phyloP scores from a whole-genome alignment of 257 asterid species.

The Fraxinus excelsior region DNA sequence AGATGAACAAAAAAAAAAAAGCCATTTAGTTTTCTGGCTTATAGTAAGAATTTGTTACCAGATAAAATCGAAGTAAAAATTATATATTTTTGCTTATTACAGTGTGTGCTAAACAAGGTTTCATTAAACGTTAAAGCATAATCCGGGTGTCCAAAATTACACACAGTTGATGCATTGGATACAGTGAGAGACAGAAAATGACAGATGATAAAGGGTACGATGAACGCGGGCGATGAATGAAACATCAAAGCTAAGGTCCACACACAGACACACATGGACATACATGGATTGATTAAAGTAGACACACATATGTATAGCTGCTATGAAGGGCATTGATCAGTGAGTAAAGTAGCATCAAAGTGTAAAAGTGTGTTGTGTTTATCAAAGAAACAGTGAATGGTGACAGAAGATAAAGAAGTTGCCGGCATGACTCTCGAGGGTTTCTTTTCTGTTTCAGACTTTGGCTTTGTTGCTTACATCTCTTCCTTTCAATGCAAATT shows the following conservation, averaged over 20 bases:
- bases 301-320: too few relatives aligned
- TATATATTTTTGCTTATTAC: too few relatives aligned
- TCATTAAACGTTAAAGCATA: too few relatives aligned
- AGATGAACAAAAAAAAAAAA: too few relatives aligned
- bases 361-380: constrained; percentile 9
- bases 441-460: constrained; percentile 3
- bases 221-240: constrained; percentile 28
- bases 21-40: too few relatives aligned
- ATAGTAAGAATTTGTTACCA: too few relatives aligned
- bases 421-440: constrained; percentile 29
- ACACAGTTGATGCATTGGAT: background rate
- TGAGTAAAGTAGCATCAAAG: constrained; percentile 21
- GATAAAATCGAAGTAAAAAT: too few relatives aligned
- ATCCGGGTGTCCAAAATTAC: background rate
- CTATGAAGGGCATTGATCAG: background rate
- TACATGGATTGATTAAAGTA: background rate
- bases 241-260: constrained; percentile 12
- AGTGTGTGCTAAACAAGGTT: too few relatives aligned
- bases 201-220: constrained; percentile 4
- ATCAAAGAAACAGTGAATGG: constrained; percentile 17
- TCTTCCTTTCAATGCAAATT: constrained; percentile 25
- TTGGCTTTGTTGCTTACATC: constrained; percentile 8
- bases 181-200: background rate
- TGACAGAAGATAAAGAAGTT: constrained; percentile 5
- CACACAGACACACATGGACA: constrained; percentile 26